Evolutionary conservation across 495 filamentous ascomycete genomes (phyloP), one percentile per base, ranked within the genome.

Genomic region (Penicillium subrubescens): DNA sequence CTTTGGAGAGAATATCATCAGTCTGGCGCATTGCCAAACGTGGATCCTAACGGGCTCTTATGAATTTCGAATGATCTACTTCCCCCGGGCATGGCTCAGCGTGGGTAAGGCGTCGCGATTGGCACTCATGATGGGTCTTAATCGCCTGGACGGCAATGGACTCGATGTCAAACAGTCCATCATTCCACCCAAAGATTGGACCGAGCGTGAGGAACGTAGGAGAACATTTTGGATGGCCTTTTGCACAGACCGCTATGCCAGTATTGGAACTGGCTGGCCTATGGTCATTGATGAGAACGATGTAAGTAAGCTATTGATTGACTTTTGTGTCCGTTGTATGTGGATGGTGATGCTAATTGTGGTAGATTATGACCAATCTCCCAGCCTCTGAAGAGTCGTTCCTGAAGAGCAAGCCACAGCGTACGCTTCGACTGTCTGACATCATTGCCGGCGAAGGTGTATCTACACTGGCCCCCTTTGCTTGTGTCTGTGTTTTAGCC

Each of bases 51-150:
- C 96, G 56, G 84, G 87, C 4, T 86, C 84, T 0, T 97, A 96
- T 69, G 95, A 99, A 73, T 98, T 97, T 73, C 96, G 93, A 77
- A 90, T 91, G 84, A 97, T 99, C 91, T 96, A 92, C 74, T 99
- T 99, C 67, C 95, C 95, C 2, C 82, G 96, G 44, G 96, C 96
- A 4, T 99, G 95, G 95, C 84, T 97, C 77, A 97, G 91, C 60
- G 88, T 90, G 11, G 96, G 94, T 17, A 84, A 91, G 57, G 90
- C 88, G 3, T 85, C 88, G 15, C 82, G 95, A 61, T 74, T 97
- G 60, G 83, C 84, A 48, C 87, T 96, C 65, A 98, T 98, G 96
- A 92, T 97, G 82, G 92, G 94, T 7, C 82, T 99, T 50, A 92
- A 99, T 76, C 89, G 93, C 43, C 67, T 97, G 44, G 95, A 99